Percentiles rank a stretch among this genome's conserved stretches.
Conservation (phyloP, 2,329 filamentous ascomycete genomes). For the Colletotrichum sidae region DNA sequence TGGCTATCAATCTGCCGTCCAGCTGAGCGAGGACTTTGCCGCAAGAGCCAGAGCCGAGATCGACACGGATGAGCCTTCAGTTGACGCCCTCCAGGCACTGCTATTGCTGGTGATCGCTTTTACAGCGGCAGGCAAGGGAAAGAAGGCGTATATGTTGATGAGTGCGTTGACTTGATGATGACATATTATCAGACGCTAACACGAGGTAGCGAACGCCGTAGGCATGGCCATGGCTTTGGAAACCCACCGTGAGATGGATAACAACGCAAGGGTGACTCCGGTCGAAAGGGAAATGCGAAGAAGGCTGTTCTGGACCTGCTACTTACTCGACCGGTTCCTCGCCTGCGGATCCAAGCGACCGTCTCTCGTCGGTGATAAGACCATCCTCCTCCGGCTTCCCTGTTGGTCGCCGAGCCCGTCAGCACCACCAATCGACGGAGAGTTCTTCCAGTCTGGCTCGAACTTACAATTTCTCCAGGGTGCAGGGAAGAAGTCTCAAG, state of each 20-base stretch:
- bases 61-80: constrained; percentile 83
- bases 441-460: constrained; percentile 83
- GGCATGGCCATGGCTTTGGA: constrained; percentile 88
- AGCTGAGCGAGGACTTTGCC: constrained; percentile 79
- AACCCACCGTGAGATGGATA: constrained; percentile 80
- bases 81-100: constrained; percentile 81
- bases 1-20: constrained; percentile 75
- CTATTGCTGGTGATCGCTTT: constrained; percentile 81
- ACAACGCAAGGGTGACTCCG: constrained; percentile 69
- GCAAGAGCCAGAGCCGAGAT: constrained; percentile 75
- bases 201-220: constrained; percentile 72
- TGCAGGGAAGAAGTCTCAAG: constrained; percentile 76
- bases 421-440: constrained; percentile 76
- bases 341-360: constrained; percentile 85
- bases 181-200: constrained; percentile 13
- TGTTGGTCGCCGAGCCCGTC: constrained; percentile 75
- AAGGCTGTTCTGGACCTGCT: constrained; percentile 90
- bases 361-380: constrained; percentile 82
- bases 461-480: constrained; percentile 80
- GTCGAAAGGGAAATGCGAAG: constrained; percentile 81
- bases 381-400: constrained; percentile 79
- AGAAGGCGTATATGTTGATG: constrained; percentile 88
- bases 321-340: constrained; percentile 86
- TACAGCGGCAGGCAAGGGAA: constrained; percentile 82
- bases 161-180: constrained; percentile 60